Conservation (phyloP, 495 filamentous ascomycete genomes). For the Chaetomidium leptoderma region DNA sequence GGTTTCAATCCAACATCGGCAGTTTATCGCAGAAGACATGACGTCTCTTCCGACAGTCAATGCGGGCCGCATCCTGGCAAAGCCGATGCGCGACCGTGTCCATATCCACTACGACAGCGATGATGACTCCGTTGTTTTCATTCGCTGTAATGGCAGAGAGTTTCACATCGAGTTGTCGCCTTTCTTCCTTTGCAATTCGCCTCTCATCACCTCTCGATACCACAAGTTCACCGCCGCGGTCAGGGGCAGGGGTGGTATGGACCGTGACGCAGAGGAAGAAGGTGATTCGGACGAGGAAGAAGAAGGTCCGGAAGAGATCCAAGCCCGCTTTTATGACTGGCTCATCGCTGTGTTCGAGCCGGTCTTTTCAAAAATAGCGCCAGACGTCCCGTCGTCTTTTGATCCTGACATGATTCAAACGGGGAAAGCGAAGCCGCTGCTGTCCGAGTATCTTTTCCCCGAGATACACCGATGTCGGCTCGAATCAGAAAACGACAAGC, state of each 20-base stretch:
- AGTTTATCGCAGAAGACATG: not conserved
- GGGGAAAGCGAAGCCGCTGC: conserved; percentile 17
- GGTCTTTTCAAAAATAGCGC: conserved; percentile 14
- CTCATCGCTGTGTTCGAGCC: conserved; percentile 14
- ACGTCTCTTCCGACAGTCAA: not conserved
- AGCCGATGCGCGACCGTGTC: conserved; percentile 4
- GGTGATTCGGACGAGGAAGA: not conserved
- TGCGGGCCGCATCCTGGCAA: conserved; percentile 5
- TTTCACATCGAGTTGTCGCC: conserved; percentile 17
- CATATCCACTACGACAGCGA: conserved; percentile 10
- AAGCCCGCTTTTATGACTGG: conserved; percentile 5
- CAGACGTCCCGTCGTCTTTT: conserved; percentile 16
- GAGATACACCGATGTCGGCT: conserved; percentile 14
- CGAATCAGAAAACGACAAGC: conserved; percentile 17
- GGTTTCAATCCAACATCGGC: not conserved
- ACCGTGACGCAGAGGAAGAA: conserved; percentile 8
- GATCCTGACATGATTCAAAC: conserved; percentile 18
- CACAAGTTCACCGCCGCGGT: conserved; percentile 15
- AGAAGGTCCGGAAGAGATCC: conserved; percentile 7
- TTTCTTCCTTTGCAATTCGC: conserved; percentile 18
- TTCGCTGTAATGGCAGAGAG: conserved; percentile 19
- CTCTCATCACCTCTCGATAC: conserved; percentile 16
- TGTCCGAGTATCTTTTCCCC: conserved; percentile 20
- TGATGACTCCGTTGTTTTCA: conserved; percentile 7
- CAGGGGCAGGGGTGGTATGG: conserved; percentile 8